Evolutionary conservation across 306 rosid species (phyloP).

Genomic region (Cucumis hystrix): DNA sequence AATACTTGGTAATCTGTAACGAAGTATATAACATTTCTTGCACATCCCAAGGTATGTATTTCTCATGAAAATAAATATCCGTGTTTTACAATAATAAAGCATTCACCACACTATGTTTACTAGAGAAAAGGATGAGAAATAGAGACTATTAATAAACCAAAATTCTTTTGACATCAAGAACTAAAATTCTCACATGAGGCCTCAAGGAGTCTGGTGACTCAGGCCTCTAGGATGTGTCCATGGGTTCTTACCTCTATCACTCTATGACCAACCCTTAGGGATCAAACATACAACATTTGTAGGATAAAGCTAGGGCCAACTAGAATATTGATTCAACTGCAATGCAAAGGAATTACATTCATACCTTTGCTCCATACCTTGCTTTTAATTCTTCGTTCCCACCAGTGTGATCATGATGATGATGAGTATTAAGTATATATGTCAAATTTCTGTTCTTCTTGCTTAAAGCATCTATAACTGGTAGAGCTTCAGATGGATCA

Average conservation of each 20-base stretch:
- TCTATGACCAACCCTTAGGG: background rate
- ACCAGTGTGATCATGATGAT: constrained; percentile 86
- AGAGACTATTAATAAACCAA: background rate
- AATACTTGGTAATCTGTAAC: background rate
- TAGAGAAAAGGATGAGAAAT: background rate
- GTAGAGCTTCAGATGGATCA: constrained; percentile 90
- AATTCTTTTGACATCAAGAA: background rate
- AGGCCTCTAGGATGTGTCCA: background rate
- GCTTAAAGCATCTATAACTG: constrained; percentile 67
- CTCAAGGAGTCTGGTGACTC: background rate
- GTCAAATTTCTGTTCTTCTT: constrained; percentile 76
- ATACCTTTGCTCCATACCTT: constrained; percentile 88
- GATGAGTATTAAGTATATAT: constrained; percentile 85
- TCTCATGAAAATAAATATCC: background rate
- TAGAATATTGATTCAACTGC: background rate
- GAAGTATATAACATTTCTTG: background rate
- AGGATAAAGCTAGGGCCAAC: background rate
- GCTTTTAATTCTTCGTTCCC: constrained; percentile 85
- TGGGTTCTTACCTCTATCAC: background rate
- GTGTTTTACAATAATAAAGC: background rate
- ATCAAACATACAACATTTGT: background rate
- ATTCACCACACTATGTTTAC: background rate
- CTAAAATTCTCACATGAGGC: background rate
- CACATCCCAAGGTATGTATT: background rate
- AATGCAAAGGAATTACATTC: constrained; percentile 6